Conservation (phyloP, 495 filamentous ascomycete genomes). For the Aspergillus egyptiacus region DNA sequence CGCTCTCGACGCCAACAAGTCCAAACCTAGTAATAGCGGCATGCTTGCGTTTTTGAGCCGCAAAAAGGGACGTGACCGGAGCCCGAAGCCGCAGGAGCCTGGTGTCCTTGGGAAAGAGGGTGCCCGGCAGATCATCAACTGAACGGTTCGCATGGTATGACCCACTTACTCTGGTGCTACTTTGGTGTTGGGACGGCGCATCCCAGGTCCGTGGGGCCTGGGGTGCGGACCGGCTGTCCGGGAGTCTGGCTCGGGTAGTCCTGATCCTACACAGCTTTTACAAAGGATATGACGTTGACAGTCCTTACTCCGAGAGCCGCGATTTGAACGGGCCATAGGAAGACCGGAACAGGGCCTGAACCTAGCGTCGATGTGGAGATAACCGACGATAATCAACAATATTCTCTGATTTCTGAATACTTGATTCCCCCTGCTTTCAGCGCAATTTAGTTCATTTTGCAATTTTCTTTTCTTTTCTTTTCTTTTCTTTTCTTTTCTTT, state of each 20-base stretch:
- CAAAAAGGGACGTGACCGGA: conserved; percentile 84
- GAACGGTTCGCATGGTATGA: conserved; percentile 6
- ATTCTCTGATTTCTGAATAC: conserved; percentile 11
- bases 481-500: background rate
- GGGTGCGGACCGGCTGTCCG: background rate
- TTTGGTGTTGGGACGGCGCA: too few relatives aligned
- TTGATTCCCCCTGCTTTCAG: conserved; percentile 30
- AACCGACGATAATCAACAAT: conserved; percentile 3
- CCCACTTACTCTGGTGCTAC: too few relatives aligned
- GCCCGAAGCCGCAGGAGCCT: conserved; percentile 88
- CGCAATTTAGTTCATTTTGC: conserved; percentile 7
- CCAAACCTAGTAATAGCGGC: conserved; percentile 53
- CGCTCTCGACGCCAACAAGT: conserved; percentile 44
- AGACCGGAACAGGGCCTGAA: background rate
- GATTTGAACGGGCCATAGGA: background rate
- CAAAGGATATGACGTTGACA: background rate
- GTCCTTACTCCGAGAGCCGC: background rate
- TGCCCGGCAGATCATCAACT: conserved; percentile 56
- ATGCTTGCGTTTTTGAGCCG: conserved; percentile 85
- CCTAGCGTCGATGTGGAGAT: background rate
- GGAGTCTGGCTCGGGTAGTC: background rate
- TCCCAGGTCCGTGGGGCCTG: too few relatives aligned
- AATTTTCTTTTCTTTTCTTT: background rate
- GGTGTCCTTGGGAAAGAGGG: conserved; percentile 95
- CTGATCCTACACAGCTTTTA: background rate